phyloP scores from a whole-genome alignment of 148 eudicot species.

The Cornus controversa region DNA sequence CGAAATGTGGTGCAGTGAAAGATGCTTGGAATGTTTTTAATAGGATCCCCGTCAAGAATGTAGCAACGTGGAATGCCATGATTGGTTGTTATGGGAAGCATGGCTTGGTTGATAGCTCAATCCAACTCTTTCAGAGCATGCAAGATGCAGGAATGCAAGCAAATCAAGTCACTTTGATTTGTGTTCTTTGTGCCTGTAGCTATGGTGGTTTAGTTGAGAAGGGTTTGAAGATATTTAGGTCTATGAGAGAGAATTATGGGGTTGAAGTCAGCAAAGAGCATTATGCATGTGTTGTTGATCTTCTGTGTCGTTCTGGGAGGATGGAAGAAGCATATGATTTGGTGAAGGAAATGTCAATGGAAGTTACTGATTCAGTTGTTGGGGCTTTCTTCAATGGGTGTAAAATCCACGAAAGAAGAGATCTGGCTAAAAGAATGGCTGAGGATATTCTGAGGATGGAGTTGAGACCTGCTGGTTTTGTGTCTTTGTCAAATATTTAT shows the following conservation, averaged over 20 bases:
- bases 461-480: conserved; percentile 47
- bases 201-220: conserved; percentile 58
- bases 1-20: conserved; percentile 56
- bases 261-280: conserved; percentile 50
- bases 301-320: conserved; percentile 61
- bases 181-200: conserved; percentile 64
- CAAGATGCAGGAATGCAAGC: conserved; percentile 36
- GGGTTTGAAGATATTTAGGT: conserved; percentile 53
- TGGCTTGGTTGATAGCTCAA: conserved; percentile 37
- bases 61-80: conserved; percentile 58
- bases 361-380: conserved; percentile 34
- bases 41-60: conserved; percentile 26
- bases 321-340: conserved; percentile 59
- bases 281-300: conserved; percentile 62
- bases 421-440: conserved; percentile 50
- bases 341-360: conserved; percentile 33
- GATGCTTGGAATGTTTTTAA: conserved; percentile 48
- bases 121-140: conserved; percentile 54
- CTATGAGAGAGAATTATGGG: conserved; percentile 41
- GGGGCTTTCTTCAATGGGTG: conserved; percentile 74
- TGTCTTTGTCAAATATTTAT: conserved; percentile 58
- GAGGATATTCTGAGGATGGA: conserved; percentile 25
- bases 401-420: conserved; percentile 54
- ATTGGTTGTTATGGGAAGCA: conserved; percentile 71
- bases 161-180: conserved; percentile 53